Evolutionary conservation across 345 rosid species (phyloP).

Genomic region (Laguncularia racemosa): DNA sequence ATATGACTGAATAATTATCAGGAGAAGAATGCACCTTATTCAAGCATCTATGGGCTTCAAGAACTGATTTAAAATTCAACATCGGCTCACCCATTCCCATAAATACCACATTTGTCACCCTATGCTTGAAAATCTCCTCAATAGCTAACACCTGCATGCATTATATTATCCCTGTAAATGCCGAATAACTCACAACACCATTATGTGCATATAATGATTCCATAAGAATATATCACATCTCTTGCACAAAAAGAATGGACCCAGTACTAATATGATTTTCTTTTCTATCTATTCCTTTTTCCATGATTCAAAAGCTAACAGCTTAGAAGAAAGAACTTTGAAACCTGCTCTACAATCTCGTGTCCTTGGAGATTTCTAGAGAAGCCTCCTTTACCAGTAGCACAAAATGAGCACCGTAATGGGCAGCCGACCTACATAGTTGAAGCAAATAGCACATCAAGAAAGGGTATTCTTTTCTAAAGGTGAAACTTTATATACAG

Average conservation of each 20-base stretch:
- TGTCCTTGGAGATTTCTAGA: conserved; percentile 85
- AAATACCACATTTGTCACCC: conserved; percentile 94
- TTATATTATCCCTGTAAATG: too few species aligned
- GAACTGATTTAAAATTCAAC: conserved; percentile 86
- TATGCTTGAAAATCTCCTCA: conserved; percentile 81
- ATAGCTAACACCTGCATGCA: conserved; percentile 67
- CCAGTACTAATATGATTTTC: background rate
- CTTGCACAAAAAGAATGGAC: too few species aligned
- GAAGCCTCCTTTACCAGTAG: conserved; percentile 96
- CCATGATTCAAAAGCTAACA: background rate
- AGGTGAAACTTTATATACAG: too few species aligned
- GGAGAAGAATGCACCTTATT: conserved; percentile 53
- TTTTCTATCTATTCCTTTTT: background rate
- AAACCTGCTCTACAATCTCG: conserved; percentile 91
- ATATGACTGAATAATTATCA: background rate
- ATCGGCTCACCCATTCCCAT: conserved; percentile 99
- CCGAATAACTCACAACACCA: too few species aligned
- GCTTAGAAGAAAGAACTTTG: background rate
- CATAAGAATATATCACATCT: too few species aligned
- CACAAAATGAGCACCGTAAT: conserved; percentile 93
- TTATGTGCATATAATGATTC: too few species aligned
- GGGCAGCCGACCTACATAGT: conserved; percentile 87
- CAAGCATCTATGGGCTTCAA: conserved; percentile 86
- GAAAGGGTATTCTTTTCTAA: background rate
- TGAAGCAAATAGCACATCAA: conserved; percentile 1